phyloP scores from a whole-genome alignment of 2,329 filamentous ascomycete species.

The Epicoccum sorghinum region DNA sequence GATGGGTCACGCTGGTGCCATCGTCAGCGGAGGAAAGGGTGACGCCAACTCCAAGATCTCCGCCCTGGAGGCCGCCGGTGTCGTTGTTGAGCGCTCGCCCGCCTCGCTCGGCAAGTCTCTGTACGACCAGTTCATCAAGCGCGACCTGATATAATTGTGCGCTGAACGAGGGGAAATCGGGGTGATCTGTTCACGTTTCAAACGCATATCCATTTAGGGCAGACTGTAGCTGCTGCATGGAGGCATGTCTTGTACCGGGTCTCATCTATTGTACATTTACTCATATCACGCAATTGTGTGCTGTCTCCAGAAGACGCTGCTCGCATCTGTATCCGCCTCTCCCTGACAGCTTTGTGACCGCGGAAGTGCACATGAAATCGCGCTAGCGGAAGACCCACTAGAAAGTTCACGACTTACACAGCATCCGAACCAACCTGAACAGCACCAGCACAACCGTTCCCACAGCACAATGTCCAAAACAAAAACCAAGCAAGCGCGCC shows the following conservation, averaged over 20 bases:
- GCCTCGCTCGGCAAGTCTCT: constrained; percentile 91
- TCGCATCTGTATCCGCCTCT: not conserved
- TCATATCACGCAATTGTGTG: constrained; percentile 39
- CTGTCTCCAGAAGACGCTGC: constrained; percentile 23
- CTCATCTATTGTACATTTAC: constrained; percentile 45
- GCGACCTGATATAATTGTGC: constrained; percentile 80
- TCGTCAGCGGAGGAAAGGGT: constrained; percentile 96
- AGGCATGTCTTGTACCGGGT: constrained; percentile 23
- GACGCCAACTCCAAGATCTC: constrained; percentile 98
- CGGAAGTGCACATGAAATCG: constrained; percentile 6
- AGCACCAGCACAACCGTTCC: not conserved
- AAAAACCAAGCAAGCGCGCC: constrained; percentile 42
- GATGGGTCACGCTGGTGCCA: constrained; percentile 99
- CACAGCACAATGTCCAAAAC: constrained; percentile 40
- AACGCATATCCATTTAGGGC: constrained; percentile 28
- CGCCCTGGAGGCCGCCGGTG: constrained; percentile 89
- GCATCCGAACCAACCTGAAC: not conserved
- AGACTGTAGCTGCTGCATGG: constrained; percentile 29
- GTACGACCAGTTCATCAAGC: constrained; percentile 93
- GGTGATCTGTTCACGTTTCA: constrained; percentile 28
- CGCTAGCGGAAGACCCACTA: constrained; percentile 25
- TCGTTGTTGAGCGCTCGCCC: constrained; percentile 84
- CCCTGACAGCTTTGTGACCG: not conserved
- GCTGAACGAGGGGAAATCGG: constrained; percentile 1
- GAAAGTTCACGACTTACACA: constrained; percentile 9